Conservation (phyloP, 139 green algal genomes). For the Picochlorum sp. region DNA sequence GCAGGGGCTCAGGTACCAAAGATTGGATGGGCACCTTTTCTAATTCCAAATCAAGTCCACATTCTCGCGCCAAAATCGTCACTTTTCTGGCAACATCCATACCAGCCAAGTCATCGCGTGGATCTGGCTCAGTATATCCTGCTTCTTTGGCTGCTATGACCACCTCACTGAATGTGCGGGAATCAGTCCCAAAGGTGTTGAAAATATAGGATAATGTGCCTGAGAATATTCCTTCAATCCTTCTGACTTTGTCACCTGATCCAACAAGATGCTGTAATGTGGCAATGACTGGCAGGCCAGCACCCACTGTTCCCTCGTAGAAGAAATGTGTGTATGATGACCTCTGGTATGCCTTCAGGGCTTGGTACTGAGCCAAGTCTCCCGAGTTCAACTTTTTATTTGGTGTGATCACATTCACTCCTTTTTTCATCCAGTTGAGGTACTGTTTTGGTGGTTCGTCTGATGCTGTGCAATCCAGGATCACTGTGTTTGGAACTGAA, state of each 20-base stretch:
- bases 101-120: slow-evolving; percentile 85
- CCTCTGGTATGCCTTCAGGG: slow-evolving; percentile 69
- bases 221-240: slow-evolving; percentile 88
- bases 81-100: slow-evolving; percentile 95
- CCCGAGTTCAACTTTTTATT: slow-evolving; percentile 96
- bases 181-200: slow-evolving; percentile 69
- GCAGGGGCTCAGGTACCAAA: slow-evolving; percentile 75
- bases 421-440: slow-evolving; percentile 78
- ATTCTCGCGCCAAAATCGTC: slow-evolving; percentile 54
- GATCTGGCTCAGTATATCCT: slow-evolving; percentile 96
- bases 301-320: slow-evolving; percentile 91
- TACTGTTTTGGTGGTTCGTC: slow-evolving; percentile 59
- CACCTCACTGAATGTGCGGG: slow-evolving; percentile 66
- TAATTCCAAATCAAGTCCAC: slow-evolving; percentile 79
- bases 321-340: slow-evolving; percentile 93
- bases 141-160: slow-evolving; percentile 71
- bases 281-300: slow-evolving; percentile 87
- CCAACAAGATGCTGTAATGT: slow-evolving; percentile 86
- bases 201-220: slow-evolving; percentile 97
- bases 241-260: slow-evolving; percentile 79
- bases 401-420: slow-evolving; percentile 85
- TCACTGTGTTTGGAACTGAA: slow-evolving; percentile 87
- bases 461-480: slow-evolving; percentile 90
- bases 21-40: slow-evolving; percentile 73
- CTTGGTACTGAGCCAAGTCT: slow-evolving; percentile 65